A percentile compares a stretch with the other conserved stretches of the same genome.
These are phyloP conservation scores for Casuarina glauca DNA, from an alignment of 306 rosid genomes.

Conservation along the genomic window DNA sequence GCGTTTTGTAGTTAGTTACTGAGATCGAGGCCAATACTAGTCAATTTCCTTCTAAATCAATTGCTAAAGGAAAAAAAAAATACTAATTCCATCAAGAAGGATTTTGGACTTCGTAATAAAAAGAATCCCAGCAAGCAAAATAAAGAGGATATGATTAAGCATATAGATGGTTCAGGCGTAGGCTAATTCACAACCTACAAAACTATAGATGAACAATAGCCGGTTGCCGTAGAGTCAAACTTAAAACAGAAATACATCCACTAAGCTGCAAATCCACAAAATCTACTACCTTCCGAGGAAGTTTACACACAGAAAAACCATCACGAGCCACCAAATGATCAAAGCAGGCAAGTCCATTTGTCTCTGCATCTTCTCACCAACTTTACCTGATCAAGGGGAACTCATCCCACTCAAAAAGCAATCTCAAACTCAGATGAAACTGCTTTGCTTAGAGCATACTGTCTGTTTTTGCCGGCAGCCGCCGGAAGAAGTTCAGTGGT, in stretches of 20 bases:
- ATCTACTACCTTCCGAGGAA: constrained; percentile 37
- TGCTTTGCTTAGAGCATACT: constrained; percentile 74
- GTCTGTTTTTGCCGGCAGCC: constrained; percentile 95
- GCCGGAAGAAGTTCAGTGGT: constrained; percentile 94
- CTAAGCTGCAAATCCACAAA: constrained; percentile 42
- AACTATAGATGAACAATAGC: constrained; percentile 45
- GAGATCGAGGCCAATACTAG: neutral
- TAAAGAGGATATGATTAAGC: constrained; percentile 31
- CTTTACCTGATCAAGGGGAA: neutral
- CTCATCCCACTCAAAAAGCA: constrained; percentile 4
- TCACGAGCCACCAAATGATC: constrained; percentile 37
- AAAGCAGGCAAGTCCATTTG: constrained; percentile 34
- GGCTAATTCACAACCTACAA: constrained; percentile 61
- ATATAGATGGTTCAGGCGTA: constrained; percentile 33
- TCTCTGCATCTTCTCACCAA: constrained; percentile 33
- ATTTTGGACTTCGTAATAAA: constrained; percentile 3
- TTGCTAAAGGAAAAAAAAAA: neutral
- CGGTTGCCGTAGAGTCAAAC: constrained; percentile 29
- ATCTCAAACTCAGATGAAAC: constrained; percentile 15
- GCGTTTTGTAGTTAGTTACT: neutral
- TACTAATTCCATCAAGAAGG: neutral
- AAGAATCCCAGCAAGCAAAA: constrained; percentile 12
- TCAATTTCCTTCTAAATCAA: neutral
- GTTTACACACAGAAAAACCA: constrained; percentile 39
- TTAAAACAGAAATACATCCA: constrained; percentile 38